Evolutionary conservation across 345 rosid species (phyloP).

Genomic region (Carallia pectinifolia): DNA sequence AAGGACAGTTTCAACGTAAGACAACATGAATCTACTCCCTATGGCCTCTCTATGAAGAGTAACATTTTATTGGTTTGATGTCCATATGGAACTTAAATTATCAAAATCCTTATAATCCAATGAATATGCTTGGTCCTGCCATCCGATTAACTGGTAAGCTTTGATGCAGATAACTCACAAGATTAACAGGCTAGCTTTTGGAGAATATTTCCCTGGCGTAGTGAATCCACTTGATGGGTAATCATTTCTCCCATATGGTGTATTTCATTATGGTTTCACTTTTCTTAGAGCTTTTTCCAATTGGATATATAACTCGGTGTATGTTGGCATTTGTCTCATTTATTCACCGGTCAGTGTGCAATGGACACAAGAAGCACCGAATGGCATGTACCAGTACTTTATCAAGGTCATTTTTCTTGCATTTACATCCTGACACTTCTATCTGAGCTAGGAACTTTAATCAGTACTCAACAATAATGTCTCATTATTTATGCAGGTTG

Average conservation of each 20-base stretch:
- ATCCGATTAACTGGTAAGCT: slow-evolving; percentile 8
- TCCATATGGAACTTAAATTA: background rate
- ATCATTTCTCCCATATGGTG: slow-evolving; percentile 6
- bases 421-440: slow-evolving; percentile 4
- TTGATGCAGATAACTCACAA: slow-evolving; percentile 76
- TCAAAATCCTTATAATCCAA: background rate
- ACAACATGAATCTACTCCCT: slow-evolving; percentile 1
- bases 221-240: slow-evolving; percentile 98
- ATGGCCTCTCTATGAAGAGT: background rate
- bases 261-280: slow-evolving; percentile 1
- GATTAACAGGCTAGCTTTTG: slow-evolving; percentile 78
- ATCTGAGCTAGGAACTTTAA: background rate
- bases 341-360: slow-evolving; percentile 50
- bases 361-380: slow-evolving; percentile 72
- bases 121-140: background rate
- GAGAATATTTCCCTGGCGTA: slow-evolving; percentile 87
- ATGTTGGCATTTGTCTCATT: slow-evolving; percentile 1
- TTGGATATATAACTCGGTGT: slow-evolving; percentile 1
- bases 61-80: background rate
- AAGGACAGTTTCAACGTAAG: slow-evolving; percentile 88
- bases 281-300: slow-evolving; percentile 5
- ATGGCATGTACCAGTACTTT: slow-evolving; percentile 92
- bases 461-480: background rate
- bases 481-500: slow-evolving; percentile 56
- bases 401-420: slow-evolving; percentile 58